phyloP scores from a whole-genome alignment of 2,329 filamentous ascomycete genomes.

The Aspergillus clavatus region DNA sequence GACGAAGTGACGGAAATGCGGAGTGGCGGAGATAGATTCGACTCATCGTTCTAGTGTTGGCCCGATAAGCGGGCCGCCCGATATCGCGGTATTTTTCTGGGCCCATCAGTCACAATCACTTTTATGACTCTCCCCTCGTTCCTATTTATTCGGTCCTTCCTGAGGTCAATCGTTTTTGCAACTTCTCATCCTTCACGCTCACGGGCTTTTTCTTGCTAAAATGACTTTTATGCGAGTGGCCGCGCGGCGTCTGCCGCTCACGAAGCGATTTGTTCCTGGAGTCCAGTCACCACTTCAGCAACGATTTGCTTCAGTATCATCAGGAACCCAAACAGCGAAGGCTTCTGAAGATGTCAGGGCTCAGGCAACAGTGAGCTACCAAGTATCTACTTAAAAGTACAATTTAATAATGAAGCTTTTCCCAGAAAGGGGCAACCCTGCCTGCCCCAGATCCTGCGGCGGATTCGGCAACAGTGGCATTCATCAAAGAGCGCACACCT shows the following conservation, averaged over 20 bases:
- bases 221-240: slow-evolving; percentile 34
- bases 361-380: slow-evolving; percentile 21
- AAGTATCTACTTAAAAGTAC: background rate
- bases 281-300: slow-evolving; percentile 32
- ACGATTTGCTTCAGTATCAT: slow-evolving; percentile 26
- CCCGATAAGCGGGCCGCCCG: slow-evolving; percentile 16
- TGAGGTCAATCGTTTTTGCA: background rate
- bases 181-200: background rate
- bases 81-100: slow-evolving; percentile 26
- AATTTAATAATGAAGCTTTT: background rate
- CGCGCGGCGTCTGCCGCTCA: slow-evolving; percentile 32
- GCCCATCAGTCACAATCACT: background rate
- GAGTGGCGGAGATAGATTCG: slow-evolving; percentile 11
- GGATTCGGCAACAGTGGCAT: slow-evolving; percentile 68
- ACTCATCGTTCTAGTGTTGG: slow-evolving; percentile 2
- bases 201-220: background rate
- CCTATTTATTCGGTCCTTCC: background rate
- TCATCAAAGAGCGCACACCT: slow-evolving; percentile 70
- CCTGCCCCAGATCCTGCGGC: slow-evolving; percentile 68
- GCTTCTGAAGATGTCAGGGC: slow-evolving; percentile 26
- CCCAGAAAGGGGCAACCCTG: slow-evolving; percentile 46
- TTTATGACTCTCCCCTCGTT: slow-evolving; percentile 2
- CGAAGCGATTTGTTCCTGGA: slow-evolving; percentile 25
- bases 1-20: slow-evolving; percentile 5
- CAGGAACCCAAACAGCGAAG: slow-evolving; percentile 20